Conservation (phyloP, 306 rosid species). For the Alnus rubra region DNA sequence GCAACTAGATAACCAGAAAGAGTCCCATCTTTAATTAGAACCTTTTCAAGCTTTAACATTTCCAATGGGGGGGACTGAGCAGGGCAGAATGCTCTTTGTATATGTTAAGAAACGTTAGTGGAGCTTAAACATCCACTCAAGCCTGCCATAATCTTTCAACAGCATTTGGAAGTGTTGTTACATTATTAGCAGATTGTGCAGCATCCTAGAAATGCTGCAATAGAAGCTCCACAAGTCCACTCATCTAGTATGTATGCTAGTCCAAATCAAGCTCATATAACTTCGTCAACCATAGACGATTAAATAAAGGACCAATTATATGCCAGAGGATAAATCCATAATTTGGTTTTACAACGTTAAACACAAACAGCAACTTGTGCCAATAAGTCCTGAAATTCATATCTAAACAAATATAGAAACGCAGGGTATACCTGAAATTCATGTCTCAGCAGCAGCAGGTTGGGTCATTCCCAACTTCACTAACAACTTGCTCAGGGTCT, state of each 20-base stretch:
- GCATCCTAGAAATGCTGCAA: not conserved
- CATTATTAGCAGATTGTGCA: not conserved
- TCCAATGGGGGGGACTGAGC: not conserved
- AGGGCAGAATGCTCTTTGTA: not conserved
- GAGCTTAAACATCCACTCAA: not conserved
- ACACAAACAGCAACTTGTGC: not conserved
- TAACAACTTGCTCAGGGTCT: not conserved
- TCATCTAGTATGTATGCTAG: not conserved
- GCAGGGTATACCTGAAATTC: too few species aligned
- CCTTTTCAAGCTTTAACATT: not conserved
- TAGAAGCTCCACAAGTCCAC: not conserved
- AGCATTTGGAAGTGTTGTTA: too few species aligned
- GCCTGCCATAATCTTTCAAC: too few species aligned
- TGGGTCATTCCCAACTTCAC: constrained; percentile 3
- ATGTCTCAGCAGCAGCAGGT: not conserved
- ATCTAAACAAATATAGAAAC: not conserved
- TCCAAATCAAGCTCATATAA: too few species aligned
- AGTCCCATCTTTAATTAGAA: not conserved
- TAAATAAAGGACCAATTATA: not conserved
- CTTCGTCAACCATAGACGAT: not conserved
- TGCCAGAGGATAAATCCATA: not conserved
- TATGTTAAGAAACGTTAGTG: not conserved
- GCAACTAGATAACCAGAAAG: not conserved
- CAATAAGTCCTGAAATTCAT: constrained; percentile 6
- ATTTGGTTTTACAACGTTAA: not conserved